Percentiles rank a stretch among this genome's conserved stretches.
Evolutionary conservation across 768 basidiomycete genomes (phyloP).

Genomic region (Xerocomellus chrysenteron): DNA sequence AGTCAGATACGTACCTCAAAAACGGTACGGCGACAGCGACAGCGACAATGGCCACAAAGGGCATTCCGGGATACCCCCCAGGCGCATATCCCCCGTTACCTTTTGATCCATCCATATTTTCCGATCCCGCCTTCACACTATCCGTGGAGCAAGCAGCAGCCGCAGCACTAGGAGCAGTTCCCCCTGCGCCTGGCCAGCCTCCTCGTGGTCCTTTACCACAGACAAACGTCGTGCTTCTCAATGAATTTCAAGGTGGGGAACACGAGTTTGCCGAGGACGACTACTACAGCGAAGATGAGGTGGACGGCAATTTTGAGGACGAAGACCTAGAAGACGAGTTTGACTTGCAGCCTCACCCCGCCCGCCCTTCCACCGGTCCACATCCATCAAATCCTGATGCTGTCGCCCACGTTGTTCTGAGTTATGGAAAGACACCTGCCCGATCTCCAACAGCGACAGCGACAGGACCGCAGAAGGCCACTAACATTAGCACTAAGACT

Average conservation of each 20-base stretch:
- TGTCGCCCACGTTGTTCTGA: constrained; percentile 41
- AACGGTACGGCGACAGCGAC: constrained; percentile 33
- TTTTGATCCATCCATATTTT: constrained; percentile 53
- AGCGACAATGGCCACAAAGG: constrained; percentile 34
- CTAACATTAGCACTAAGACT: constrained; percentile 30
- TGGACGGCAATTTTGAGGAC: constrained; percentile 42
- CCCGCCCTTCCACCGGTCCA: constrained; percentile 18
- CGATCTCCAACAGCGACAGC: constrained; percentile 9
- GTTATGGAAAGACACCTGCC: constrained; percentile 36
- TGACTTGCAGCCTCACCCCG: constrained; percentile 28
- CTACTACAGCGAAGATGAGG: constrained; percentile 48
- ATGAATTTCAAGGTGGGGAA: constrained; percentile 38
- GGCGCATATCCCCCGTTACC: constrained; percentile 44
- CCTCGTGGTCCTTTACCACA: constrained; percentile 33
- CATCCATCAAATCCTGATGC: constrained; percentile 25
- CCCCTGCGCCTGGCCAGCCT: constrained; percentile 31
- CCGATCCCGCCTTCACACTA: constrained; percentile 50
- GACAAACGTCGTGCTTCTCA: constrained; percentile 39
- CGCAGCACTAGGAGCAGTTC: constrained; percentile 32
- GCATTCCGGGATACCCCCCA: constrained; percentile 40
- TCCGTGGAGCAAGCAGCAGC: constrained; percentile 51
- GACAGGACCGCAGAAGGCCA: constrained; percentile 8
- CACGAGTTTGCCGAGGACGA: constrained; percentile 41
- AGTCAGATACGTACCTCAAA: constrained; percentile 40
- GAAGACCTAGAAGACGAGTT: constrained; percentile 35